Percentiles rank a stretch among this genome's conserved stretches.
These are phyloP conservation scores for Eucalyptus leucophloia DNA, from an alignment of 345 rosid genomes.

Conservation along the genomic window DNA sequence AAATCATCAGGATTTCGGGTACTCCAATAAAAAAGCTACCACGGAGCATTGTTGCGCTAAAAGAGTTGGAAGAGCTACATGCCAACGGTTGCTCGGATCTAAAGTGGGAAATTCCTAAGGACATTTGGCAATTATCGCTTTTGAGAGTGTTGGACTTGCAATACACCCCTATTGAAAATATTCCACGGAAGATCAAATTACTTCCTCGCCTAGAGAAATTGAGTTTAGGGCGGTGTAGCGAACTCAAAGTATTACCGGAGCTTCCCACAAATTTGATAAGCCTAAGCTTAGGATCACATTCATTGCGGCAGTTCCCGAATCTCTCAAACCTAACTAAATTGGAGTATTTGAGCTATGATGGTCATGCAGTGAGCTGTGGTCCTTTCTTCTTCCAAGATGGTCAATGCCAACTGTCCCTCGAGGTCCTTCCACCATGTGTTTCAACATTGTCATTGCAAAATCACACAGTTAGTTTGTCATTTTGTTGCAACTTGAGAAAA, in stretches of 20 bases:
- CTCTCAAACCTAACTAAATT: too few relatives aligned
- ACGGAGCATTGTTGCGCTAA: background rate
- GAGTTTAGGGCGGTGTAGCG: background rate
- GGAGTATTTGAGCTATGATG: too few relatives aligned
- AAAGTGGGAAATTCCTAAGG: background rate
- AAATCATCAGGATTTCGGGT: background rate
- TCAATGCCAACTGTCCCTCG: background rate
- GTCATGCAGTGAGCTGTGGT: too few relatives aligned
- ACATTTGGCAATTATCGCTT: background rate
- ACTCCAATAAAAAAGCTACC: background rate
- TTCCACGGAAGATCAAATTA: accelerated
- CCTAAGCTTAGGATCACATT: too few relatives aligned
- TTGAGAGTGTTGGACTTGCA: background rate
- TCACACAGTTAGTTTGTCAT: background rate
- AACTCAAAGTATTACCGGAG: too few relatives aligned
- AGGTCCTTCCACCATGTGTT: background rate
- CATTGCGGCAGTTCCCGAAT: too few relatives aligned
- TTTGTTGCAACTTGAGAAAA: background rate
- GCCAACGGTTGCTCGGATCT: accelerated
- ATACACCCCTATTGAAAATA: too few relatives aligned
- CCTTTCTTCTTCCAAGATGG: too few relatives aligned
- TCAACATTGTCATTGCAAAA: background rate
- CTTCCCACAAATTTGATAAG: too few relatives aligned
- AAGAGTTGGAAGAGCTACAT: background rate
- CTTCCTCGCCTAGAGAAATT: background rate